Conservation (phyloP, 2,329 filamentous ascomycete species). For the Fusarium decemcellulare region DNA sequence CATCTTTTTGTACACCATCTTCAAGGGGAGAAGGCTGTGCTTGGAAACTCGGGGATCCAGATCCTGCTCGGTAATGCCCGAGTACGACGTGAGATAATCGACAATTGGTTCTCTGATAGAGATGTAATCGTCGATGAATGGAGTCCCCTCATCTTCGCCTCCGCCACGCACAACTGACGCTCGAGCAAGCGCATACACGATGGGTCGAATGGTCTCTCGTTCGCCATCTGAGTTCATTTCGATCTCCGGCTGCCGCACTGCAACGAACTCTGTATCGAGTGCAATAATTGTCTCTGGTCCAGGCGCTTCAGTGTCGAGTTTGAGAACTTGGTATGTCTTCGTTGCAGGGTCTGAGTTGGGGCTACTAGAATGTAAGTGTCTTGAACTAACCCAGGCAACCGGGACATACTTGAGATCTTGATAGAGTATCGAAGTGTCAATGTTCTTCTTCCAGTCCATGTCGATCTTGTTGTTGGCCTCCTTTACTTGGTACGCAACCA, state of each 20-base stretch:
- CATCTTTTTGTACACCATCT: conserved; percentile 96
- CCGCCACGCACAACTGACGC: conserved; percentile 90
- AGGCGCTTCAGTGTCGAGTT: conserved; percentile 74
- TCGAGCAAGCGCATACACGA: conserved; percentile 91
- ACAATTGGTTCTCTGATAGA: conserved; percentile 91
- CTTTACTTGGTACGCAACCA: conserved; percentile 89
- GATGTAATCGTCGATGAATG: conserved; percentile 99
- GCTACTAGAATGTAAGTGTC: conserved; percentile 49
- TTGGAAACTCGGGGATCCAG: conserved; percentile 83
- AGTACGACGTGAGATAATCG: conserved; percentile 95
- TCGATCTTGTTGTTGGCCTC: conserved; percentile 86
- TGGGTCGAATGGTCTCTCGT: conserved; percentile 89
- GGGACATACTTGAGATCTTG: conserved; percentile 70
- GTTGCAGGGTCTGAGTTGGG: conserved; percentile 54
- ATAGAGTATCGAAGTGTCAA: conserved; percentile 90
- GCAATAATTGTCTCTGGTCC: conserved; percentile 83
- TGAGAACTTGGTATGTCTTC: conserved; percentile 73
- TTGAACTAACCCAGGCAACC: not conserved
- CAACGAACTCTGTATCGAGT: conserved; percentile 96
- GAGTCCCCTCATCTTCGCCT: conserved; percentile 82
- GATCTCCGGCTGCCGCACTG: conserved; percentile 92
- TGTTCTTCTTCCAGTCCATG: conserved; percentile 84
- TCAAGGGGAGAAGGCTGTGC: conserved; percentile 89
- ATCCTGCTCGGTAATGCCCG: conserved; percentile 89
- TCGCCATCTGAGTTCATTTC: conserved; percentile 96